Evolutionary conservation across 345 rosid species (phyloP), one percentile per base, ranked within the genome.

Genomic region (Limnanthes douglasii): DNA sequence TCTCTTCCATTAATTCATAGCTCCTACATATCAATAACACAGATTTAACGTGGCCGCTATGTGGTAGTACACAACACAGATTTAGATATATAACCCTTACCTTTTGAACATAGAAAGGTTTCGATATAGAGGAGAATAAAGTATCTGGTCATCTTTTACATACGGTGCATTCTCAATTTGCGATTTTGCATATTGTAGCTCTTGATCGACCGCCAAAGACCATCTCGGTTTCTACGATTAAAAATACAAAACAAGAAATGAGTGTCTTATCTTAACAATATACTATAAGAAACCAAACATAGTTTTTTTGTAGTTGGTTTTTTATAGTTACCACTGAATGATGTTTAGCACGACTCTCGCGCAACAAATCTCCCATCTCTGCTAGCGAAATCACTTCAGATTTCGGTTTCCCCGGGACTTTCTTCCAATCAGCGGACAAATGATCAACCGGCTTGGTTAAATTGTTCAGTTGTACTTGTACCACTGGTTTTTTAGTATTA

Each of bases 1-100:
- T 72, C 22, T 61, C 53, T 71, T 88, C 93, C 95, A 88, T 88
- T 41, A 88, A 59, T 36, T 83, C 84, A 46, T 88, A 83, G 66
- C 97, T 88, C 90, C 97, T 88, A 65, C 65, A 48, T 51, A 42
- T 34, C 35, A 18, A 31, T 12, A 18, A 15, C 15, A 43, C 15
- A 15, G 34, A n/a, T n/a, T n/a, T n/a, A n/a, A n/a, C n/a, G n/a
- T n/a, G n/a, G n/a, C n/a, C n/a, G n/a, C n/a, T n/a, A n/a, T n/a
- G n/a, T n/a, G n/a, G n/a, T n/a, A n/a, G n/a, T n/a, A n/a, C n/a
- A n/a, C n/a, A n/a, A n/a, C n/a, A n/a, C n/a, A n/a, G n/a, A n/a
- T n/a, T n/a, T n/a, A n/a, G 29, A 16, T 7, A 38, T 15, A 25
- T 11, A 5, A 37, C 26, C 16, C 28, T 49, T 36, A 74, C 97